Conservation (phyloP, 257 asterid species). For the Lavandula angustifolia region DNA sequence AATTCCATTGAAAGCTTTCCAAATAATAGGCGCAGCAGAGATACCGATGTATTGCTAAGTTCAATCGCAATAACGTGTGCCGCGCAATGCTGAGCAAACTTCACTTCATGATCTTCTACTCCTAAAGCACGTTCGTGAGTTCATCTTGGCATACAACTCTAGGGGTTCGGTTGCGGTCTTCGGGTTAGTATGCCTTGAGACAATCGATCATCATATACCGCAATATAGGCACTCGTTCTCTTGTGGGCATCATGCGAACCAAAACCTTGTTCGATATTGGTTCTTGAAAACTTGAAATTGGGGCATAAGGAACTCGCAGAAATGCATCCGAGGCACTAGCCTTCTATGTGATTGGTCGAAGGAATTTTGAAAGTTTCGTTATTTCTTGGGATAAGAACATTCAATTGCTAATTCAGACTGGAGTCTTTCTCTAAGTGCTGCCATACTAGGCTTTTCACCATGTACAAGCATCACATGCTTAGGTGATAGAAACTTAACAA, state of each 20-base stretch:
- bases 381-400: slow-evolving; percentile 66
- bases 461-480: slow-evolving; percentile 84
- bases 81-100: slow-evolving; percentile 51
- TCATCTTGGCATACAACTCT: slow-evolving; percentile 51
- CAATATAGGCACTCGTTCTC: slow-evolving; percentile 13
- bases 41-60: slow-evolving; percentile 17
- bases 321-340: slow-evolving; percentile 59
- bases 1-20: slow-evolving; percentile 38
- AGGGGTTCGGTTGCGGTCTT: slow-evolving; percentile 38
- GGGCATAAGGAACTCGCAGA: slow-evolving; percentile 61
- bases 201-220: slow-evolving; percentile 65
- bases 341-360: slow-evolving; percentile 57
- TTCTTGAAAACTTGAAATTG: slow-evolving; percentile 58
- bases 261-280: slow-evolving; percentile 29
- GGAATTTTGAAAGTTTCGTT: slow-evolving; percentile 58
- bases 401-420: slow-evolving; percentile 57
- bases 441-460: slow-evolving; percentile 88
- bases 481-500: slow-evolving; percentile 78
- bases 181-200: slow-evolving; percentile 61
- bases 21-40: slow-evolving; percentile 40
- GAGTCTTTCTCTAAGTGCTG: slow-evolving; percentile 50
- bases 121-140: slow-evolving; percentile 38
- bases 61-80: slow-evolving; percentile 27
- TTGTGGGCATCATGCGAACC: slow-evolving; percentile 16
- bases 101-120: slow-evolving; percentile 46